A percentile compares a stretch with the other conserved stretches of the same genome.
Evolutionary conservation across 2,329 filamentous ascomycete species (phyloP).

Genomic region (Neofusicoccum umdonicola): DNA sequence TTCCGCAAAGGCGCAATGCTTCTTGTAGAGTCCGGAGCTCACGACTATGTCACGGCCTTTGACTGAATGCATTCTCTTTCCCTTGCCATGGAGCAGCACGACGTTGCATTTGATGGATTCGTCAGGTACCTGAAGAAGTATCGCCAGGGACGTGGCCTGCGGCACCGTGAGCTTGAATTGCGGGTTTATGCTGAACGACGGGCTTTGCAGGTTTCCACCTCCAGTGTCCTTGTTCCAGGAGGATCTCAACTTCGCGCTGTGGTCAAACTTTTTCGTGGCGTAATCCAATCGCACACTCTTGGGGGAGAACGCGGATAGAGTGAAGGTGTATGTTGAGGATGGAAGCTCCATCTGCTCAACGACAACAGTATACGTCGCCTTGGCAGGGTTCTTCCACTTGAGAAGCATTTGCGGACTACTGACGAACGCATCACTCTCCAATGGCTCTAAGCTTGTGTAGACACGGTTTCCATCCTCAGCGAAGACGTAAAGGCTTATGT

Average conservation of each 20-base stretch:
- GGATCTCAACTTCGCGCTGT: slow-evolving; percentile 59
- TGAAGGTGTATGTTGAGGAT: slow-evolving; percentile 74
- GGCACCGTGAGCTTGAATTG: slow-evolving; percentile 71
- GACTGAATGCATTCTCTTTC: slow-evolving; percentile 68
- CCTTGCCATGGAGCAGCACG: slow-evolving; percentile 75
- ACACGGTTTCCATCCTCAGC: slow-evolving; percentile 68
- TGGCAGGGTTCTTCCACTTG: slow-evolving; percentile 61
- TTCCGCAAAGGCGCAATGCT: slow-evolving; percentile 71
- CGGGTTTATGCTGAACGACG: slow-evolving; percentile 80
- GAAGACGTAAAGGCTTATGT: slow-evolving; percentile 85
- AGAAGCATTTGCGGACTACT: slow-evolving; percentile 91
- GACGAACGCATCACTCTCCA: slow-evolving; percentile 80
- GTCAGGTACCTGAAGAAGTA: slow-evolving; percentile 69
- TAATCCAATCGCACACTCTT: slow-evolving; percentile 59
- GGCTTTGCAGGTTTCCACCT: slow-evolving; percentile 76
- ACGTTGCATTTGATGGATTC: slow-evolving; percentile 75
- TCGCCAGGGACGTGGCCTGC: slow-evolving; percentile 60
- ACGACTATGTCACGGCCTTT: slow-evolving; percentile 74
- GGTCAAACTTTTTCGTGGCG: slow-evolving; percentile 60
- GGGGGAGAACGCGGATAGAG: slow-evolving; percentile 77
- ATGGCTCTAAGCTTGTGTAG: slow-evolving; percentile 61
- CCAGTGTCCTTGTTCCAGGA: slow-evolving; percentile 77
- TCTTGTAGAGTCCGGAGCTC: slow-evolving; percentile 85
- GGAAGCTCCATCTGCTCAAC: slow-evolving; percentile 78
- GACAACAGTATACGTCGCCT: slow-evolving; percentile 60